A percentile compares a stretch with the other conserved stretches of the same genome.
These are phyloP conservation scores for Penicillium salamii DNA, from an alignment of 495 filamentous ascomycete species.

Conservation along the genomic window DNA sequence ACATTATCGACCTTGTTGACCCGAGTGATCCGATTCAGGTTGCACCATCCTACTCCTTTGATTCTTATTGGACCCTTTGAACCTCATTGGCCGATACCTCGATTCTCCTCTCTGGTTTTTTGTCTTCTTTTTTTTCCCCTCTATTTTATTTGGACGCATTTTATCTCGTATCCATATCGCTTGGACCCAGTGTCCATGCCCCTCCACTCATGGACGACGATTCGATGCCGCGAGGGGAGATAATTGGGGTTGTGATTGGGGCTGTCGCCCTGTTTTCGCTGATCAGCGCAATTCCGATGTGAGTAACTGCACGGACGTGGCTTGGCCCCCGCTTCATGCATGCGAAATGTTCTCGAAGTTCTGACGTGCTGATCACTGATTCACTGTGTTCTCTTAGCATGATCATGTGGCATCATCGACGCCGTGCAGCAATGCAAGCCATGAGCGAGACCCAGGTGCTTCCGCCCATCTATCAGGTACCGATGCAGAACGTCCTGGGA, in stretches of 20 bases:
- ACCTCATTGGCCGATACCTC: not conserved
- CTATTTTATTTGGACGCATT: not conserved
- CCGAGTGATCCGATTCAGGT: conserved; percentile 10
- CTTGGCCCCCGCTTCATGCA: conserved; percentile 19
- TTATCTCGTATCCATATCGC: conserved; percentile 14
- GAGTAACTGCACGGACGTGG: conserved; percentile 18
- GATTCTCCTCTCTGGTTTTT: not conserved
- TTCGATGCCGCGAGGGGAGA: conserved; percentile 20
- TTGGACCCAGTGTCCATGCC: conserved; percentile 8
- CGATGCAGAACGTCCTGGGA: conserved; percentile 4
- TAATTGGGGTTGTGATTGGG: conserved; percentile 37
- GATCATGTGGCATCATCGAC: conserved; percentile 28
- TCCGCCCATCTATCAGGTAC: conserved; percentile 3
- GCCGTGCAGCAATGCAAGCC: conserved; percentile 8
- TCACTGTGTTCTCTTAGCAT: conserved; percentile 9
- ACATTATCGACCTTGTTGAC: not conserved
- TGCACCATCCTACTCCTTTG: conserved; percentile 1
- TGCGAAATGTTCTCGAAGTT: conserved; percentile 15
- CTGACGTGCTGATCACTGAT: conserved; percentile 5
- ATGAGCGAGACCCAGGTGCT: conserved; percentile 3
- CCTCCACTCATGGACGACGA: conserved; percentile 25
- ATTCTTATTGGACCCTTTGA: not conserved
- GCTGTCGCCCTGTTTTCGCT: conserved; percentile 28
- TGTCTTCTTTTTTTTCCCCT: not conserved
- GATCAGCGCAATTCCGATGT: conserved; percentile 37